Percentiles rank a stretch among this genome's conserved stretches.
These are phyloP conservation scores for Stagonosporopsis cucurbitacearum DNA, from an alignment of 2,329 filamentous ascomycete genomes.

Conservation along the genomic window DNA sequence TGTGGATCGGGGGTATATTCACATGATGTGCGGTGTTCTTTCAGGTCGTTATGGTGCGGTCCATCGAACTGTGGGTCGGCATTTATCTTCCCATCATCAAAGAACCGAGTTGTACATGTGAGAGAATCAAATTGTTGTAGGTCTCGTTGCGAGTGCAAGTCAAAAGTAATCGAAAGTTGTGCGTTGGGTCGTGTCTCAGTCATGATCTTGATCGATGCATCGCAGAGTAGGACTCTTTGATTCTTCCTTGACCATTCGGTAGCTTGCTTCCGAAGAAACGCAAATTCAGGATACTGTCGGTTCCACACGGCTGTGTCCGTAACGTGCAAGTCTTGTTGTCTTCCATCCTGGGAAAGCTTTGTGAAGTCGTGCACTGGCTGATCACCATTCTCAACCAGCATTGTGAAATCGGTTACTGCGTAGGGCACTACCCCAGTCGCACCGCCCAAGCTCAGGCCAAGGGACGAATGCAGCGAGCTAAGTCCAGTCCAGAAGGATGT, in stretches of 20 bases:
- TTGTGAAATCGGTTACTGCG: conserved; percentile 46
- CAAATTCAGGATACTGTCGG: conserved; percentile 43
- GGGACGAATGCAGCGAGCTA: conserved; percentile 25
- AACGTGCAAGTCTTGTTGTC: conserved; percentile 41
- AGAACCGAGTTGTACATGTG: conserved; percentile 45
- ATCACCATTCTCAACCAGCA: conserved; percentile 50
- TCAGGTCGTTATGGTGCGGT: conserved; percentile 24
- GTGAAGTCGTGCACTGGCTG: conserved; percentile 51
- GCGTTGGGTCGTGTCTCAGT: conserved; percentile 45
- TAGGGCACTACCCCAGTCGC: conserved; percentile 27
- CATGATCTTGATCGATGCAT: conserved; percentile 52
- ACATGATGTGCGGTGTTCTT: conserved; percentile 32
- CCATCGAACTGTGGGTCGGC: conserved; percentile 34
- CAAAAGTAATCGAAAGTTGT: conserved; percentile 41
- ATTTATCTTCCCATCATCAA: conserved; percentile 34
- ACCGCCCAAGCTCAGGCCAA: conserved; percentile 16
- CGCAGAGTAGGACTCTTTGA: conserved; percentile 49
- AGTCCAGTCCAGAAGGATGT: conserved; percentile 24
- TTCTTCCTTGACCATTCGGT: conserved; percentile 31
- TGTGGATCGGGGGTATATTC: conserved; percentile 26
- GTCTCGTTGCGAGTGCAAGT: conserved; percentile 45
- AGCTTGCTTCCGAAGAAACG: conserved; percentile 29
- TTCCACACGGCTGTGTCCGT: conserved; percentile 42
- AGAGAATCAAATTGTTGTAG: conserved; percentile 39
- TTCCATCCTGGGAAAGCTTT: conserved; percentile 36